These are phyloP conservation scores for Paramecium bursaria DNA, from an alignment of 73 alveolate genomes.

Conservation along the genomic window DNA sequence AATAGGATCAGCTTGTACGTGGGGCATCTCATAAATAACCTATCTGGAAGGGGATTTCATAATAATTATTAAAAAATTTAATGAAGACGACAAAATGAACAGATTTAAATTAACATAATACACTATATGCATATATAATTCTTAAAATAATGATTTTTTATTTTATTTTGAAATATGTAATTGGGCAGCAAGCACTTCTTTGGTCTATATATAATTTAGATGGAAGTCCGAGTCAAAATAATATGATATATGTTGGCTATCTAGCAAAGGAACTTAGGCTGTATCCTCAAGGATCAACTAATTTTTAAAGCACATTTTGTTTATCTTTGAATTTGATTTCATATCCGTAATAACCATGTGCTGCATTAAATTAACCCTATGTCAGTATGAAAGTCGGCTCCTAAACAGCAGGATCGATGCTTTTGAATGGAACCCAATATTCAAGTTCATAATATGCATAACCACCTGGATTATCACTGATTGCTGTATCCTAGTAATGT, in stretches of 20 bases:
- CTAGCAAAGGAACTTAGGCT: neutral
- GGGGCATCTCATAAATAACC: slow-evolving; percentile 17
- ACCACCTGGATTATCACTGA: neutral
- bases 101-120: neutral
- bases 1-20: slow-evolving; percentile 49
- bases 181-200: neutral
- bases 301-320: too few species aligned
- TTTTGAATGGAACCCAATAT: too few species aligned
- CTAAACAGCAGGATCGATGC: neutral
- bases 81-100: neutral
- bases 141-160: neutral
- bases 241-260: neutral
- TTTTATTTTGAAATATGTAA: neutral
- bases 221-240: neutral
- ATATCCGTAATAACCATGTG: neutral
- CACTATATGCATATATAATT: neutral
- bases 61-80: neutral
- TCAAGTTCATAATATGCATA: neutral
- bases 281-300: neutral
- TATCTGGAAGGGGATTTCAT: slow-evolving; percentile 40
- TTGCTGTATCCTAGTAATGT: neutral
- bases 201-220: neutral
- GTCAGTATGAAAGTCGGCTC: neutral
- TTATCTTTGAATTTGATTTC: neutral
- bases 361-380: neutral